These are phyloP conservation scores for Flaveria ramosissima DNA, from an alignment of 129 eudicot genomes.

Conservation along the genomic window DNA sequence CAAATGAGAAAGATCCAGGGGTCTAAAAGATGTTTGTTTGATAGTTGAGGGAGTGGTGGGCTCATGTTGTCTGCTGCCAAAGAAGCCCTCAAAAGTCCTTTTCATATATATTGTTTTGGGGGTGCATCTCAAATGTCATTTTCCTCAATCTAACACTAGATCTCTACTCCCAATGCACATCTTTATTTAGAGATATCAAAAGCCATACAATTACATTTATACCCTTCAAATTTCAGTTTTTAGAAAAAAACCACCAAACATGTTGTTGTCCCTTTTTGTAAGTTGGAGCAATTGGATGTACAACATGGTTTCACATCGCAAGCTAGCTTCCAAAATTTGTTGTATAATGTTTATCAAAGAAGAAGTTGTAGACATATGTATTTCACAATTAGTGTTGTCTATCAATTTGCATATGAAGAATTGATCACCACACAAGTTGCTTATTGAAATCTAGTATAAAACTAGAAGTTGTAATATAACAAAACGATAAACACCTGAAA, in stretches of 20 bases:
- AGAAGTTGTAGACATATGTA: background rate
- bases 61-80: conserved; percentile 26
- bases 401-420: background rate
- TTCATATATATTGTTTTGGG: conserved; percentile 12
- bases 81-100: conserved; percentile 28
- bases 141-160: conserved; percentile 29
- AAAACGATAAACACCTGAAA: background rate
- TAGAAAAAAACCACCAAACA: background rate
- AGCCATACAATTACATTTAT: background rate
- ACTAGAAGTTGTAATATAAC: background rate
- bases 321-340: background rate
- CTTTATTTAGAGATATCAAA: background rate
- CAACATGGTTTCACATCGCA: background rate
- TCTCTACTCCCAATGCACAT: conserved; percentile 23
- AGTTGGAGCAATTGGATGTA: background rate
- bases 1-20: conserved; percentile 21
- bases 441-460: background rate
- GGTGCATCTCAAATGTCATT: conserved; percentile 25
- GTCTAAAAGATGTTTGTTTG: conserved; percentile 24
- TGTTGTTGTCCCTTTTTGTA: background rate
- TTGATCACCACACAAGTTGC: background rate
- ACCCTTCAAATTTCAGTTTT: background rate
- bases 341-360: background rate
- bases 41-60: conserved; percentile 39
- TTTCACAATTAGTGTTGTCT: background rate